These are phyloP conservation scores for Colletotrichum sansevieriae DNA, from an alignment of 2,329 filamentous ascomycete species.

Conservation along the genomic window DNA sequence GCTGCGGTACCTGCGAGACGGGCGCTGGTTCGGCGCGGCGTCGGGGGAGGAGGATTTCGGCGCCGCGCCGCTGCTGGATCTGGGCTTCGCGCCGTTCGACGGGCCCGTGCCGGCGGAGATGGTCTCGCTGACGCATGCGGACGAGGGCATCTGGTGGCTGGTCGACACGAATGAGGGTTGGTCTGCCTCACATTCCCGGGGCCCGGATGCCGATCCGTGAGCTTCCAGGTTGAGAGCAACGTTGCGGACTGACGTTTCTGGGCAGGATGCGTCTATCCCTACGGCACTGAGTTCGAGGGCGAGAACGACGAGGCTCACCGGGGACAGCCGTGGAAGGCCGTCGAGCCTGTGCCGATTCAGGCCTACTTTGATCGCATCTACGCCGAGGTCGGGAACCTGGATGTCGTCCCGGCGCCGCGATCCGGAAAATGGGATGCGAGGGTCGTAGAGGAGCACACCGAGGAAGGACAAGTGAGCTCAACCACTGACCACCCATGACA, in stretches of 20 bases:
- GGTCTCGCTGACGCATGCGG: slow-evolving; percentile 39
- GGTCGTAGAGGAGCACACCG: slow-evolving; percentile 33
- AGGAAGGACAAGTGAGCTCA: slow-evolving; percentile 36
- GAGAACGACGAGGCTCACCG: background rate
- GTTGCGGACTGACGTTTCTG: background rate
- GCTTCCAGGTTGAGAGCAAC: background rate
- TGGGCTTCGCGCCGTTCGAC: slow-evolving; percentile 40
- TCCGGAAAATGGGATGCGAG: slow-evolving; percentile 38
- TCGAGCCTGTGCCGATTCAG: slow-evolving; percentile 27
- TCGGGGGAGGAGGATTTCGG: slow-evolving; percentile 5
- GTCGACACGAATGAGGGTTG: slow-evolving; percentile 36
- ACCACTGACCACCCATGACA: background rate
- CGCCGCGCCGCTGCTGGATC: slow-evolving; percentile 29
- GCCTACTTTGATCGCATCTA: slow-evolving; percentile 35
- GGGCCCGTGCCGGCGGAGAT: slow-evolving; percentile 38
- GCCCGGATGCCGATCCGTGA: background rate
- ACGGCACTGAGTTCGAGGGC: slow-evolving; percentile 33
- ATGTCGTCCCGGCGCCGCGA: slow-evolving; percentile 37
- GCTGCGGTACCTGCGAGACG: slow-evolving; percentile 38
- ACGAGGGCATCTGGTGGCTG: slow-evolving; percentile 39
- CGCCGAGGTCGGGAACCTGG: slow-evolving; percentile 33
- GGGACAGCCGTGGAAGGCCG: slow-evolving; percentile 35
- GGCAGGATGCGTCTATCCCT: slow-evolving; percentile 35
- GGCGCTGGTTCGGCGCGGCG: slow-evolving; percentile 34
- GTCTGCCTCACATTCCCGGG: background rate